Evolutionary conservation across 176 grass and related monocot genomes (phyloP).

Genomic region (Musa acuminata): DNA sequence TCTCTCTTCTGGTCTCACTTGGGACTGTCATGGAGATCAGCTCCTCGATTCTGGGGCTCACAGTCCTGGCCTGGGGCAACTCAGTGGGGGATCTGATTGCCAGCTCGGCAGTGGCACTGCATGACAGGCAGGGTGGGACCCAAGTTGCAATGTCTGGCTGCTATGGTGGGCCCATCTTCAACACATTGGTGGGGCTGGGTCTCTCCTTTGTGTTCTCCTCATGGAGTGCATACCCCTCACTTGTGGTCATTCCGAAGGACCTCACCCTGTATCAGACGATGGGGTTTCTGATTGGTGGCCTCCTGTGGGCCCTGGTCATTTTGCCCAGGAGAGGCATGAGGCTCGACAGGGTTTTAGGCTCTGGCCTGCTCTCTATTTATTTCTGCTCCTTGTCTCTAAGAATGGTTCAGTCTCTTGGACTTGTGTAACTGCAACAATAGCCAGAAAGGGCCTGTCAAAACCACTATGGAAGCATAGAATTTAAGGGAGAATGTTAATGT

Average conservation of each 20-base stretch:
- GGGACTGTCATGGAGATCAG: constrained; percentile 28
- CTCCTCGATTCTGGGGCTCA: constrained; percentile 43
- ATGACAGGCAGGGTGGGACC: constrained; percentile 20
- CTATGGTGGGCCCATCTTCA: constrained; percentile 65
- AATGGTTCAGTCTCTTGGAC: constrained; percentile 27
- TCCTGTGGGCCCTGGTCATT: constrained; percentile 40
- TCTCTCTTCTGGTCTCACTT: constrained; percentile 33
- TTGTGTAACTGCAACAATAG: background rate
- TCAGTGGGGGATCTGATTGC: constrained; percentile 58
- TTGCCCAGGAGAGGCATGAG: constrained; percentile 43
- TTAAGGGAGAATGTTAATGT: too few species aligned
- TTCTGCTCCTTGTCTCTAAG: constrained; percentile 36
- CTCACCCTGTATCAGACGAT: constrained; percentile 27
- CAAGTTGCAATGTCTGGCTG: constrained; percentile 53
- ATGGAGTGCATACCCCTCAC: constrained; percentile 27
- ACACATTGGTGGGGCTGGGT: constrained; percentile 47
- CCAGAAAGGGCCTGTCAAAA: too few species aligned
- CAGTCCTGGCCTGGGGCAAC: constrained; percentile 72
- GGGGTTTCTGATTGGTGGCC: constrained; percentile 23
- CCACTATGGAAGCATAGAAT: too few species aligned
- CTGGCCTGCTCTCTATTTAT: constrained; percentile 49
- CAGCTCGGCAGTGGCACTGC: constrained; percentile 44
- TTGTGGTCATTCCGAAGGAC: constrained; percentile 24
- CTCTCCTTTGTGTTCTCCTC: constrained; percentile 36
- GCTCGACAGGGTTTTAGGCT: constrained; percentile 35